Evolutionary conservation across 179 eudicot genomes (phyloP).

Genomic region (Pouteria campechiana): DNA sequence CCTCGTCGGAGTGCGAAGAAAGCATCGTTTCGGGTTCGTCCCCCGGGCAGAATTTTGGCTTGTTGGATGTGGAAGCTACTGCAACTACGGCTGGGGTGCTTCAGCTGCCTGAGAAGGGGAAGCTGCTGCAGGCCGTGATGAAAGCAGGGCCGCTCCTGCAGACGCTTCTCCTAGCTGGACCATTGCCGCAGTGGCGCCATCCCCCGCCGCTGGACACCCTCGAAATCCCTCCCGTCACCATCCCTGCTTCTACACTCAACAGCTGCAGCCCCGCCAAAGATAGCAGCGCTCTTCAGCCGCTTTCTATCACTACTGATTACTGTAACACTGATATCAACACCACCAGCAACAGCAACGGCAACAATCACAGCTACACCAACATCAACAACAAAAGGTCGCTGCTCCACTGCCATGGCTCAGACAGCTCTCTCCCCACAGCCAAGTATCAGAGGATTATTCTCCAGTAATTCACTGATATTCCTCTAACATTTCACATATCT

Average conservation of each 20-base stretch:
- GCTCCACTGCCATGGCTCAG: conserved; percentile 11
- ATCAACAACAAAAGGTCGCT: conserved; percentile 10
- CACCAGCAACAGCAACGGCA: conserved; percentile 10
- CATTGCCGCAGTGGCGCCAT: conserved; percentile 69
- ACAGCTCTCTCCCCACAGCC: conserved; percentile 10
- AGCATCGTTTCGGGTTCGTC: conserved; percentile 56
- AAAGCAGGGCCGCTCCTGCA: conserved; percentile 73
- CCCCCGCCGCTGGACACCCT: conserved; percentile 59
- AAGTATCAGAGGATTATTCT: conserved; percentile 16
- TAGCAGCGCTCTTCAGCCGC: not conserved
- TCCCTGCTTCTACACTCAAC: conserved; percentile 13
- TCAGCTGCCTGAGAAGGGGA: conserved; percentile 70
- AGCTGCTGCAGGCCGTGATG: conserved; percentile 64
- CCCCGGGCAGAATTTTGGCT: conserved; percentile 5
- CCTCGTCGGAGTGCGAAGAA: conserved; percentile 60
- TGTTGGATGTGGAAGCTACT: conserved; percentile 10
- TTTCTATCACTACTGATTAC: too few species aligned
- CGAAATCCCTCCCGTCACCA: conserved; percentile 47
- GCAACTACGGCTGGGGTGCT: too few species aligned
- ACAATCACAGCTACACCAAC: conserved; percentile 5
- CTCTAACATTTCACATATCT: too few species aligned
- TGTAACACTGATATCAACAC: too few species aligned
- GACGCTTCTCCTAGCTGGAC: conserved; percentile 61
- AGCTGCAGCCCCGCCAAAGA: not conserved
- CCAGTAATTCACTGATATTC: too few species aligned